phyloP scores from a whole-genome alignment of 1,139 yeast genomes.

The Hansenula sp. region DNA sequence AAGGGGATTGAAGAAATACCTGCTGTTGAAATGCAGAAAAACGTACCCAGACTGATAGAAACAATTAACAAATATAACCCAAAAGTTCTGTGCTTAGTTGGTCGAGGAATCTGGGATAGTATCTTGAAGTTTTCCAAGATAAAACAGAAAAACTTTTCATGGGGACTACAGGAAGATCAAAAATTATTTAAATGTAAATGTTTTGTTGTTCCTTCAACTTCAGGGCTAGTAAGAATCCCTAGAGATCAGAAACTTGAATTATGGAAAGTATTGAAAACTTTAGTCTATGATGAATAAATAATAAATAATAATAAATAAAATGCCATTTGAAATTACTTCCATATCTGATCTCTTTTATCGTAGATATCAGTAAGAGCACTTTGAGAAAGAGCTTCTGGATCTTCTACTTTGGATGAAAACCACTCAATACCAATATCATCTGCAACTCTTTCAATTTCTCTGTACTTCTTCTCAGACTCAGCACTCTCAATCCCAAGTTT shows the following conservation, averaged over 20 bases:
- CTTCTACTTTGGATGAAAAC: conserved; percentile 9
- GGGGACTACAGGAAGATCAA: conserved; percentile 45
- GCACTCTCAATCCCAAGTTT: conserved; percentile 28
- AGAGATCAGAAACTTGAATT: conserved; percentile 39
- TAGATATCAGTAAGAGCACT: conserved; percentile 5
- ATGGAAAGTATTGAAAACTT: conserved; percentile 39
- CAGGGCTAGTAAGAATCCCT: conserved; percentile 65
- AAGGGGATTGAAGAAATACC: conserved; percentile 53
- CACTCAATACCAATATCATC: conserved; percentile 29
- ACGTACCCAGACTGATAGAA: conserved; percentile 48
- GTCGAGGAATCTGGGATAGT: conserved; percentile 78
- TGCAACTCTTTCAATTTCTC: conserved; percentile 25
- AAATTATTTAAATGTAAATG: conserved; percentile 23
- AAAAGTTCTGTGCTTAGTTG: conserved; percentile 51
- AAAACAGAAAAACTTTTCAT: conserved; percentile 28
- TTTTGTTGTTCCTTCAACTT: conserved; percentile 69
- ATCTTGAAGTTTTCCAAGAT: conserved; percentile 30
- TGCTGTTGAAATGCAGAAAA: conserved; percentile 46
- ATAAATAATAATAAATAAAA: conserved; percentile 1
- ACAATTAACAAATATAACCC: conserved; percentile 40
- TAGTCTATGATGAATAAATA: conserved; percentile 4
- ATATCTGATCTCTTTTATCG: conserved; percentile 9
- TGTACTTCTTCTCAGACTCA: conserved; percentile 19
- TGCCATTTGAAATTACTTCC: conserved; percentile 5
- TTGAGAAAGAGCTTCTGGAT: neutral